phyloP scores from a whole-genome alignment of 2,329 filamentous ascomycete genomes.

The Neonectria faginata region DNA sequence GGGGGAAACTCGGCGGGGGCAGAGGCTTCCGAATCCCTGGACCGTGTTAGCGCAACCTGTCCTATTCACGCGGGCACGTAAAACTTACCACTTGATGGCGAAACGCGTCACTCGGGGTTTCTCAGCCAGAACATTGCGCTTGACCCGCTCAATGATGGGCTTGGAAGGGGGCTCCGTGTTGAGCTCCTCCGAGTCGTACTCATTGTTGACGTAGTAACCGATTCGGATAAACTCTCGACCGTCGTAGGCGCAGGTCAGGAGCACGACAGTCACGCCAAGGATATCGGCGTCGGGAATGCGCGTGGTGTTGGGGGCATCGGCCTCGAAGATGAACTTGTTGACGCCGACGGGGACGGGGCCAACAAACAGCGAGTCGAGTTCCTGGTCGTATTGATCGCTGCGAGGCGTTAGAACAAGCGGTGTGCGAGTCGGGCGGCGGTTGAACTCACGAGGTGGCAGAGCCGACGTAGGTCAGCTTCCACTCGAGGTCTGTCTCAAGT shows the following conservation, averaged over 20 bases:
- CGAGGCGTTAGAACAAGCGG: slow-evolving; percentile 37
- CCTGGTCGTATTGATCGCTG: slow-evolving; percentile 96
- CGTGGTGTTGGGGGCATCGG: slow-evolving; percentile 88
- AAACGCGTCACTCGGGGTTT: slow-evolving; percentile 98
- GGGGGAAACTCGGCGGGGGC: slow-evolving; percentile 96
- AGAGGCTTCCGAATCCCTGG: slow-evolving; percentile 96
- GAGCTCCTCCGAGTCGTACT: slow-evolving; percentile 94
- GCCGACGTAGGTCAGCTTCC: slow-evolving; percentile 99
- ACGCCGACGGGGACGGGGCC: slow-evolving; percentile 97
- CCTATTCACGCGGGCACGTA: background rate
- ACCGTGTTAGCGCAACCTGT: slow-evolving; percentile 8
- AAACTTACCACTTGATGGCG: slow-evolving; percentile 93
- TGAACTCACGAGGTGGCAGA: slow-evolving; percentile 90
- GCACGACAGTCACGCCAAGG: slow-evolving; percentile 94
- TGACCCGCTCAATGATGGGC: slow-evolving; percentile 91
- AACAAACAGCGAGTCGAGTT: slow-evolving; percentile 95
- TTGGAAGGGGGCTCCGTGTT: slow-evolving; percentile 90
- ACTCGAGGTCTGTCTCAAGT: slow-evolving; percentile 82
- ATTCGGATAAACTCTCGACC: slow-evolving; percentile 97
- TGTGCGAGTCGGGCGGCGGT: slow-evolving; percentile 29
- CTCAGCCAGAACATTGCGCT: slow-evolving; percentile 92
- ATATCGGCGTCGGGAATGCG: slow-evolving; percentile 96
- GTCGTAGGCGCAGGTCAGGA: slow-evolving; percentile 96
- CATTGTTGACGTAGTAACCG: slow-evolving; percentile 99
- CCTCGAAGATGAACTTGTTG: slow-evolving; percentile 99